Evolutionary conservation across 495 filamentous ascomycete genomes (phyloP).

Genomic region (Penicillium odoratum): DNA sequence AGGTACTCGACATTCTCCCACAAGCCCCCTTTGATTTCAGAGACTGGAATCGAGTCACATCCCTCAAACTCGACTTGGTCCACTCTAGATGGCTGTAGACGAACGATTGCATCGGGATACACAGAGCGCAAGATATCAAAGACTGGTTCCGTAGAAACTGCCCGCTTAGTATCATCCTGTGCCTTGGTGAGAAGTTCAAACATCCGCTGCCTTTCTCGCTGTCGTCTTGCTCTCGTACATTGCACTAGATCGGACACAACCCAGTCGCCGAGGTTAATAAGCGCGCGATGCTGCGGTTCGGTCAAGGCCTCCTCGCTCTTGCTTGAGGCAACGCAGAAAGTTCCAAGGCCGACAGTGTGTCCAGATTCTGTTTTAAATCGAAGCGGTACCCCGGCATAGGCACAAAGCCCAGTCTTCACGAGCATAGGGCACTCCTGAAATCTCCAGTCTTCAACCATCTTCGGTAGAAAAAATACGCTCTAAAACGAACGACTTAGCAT

Average conservation of each 20-base stretch:
- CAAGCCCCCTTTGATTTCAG: slow-evolving; percentile 9
- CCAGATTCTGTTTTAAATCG: slow-evolving; percentile 15
- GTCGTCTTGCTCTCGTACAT: slow-evolving; percentile 13
- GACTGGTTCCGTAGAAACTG: background rate
- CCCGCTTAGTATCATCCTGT: slow-evolving; percentile 2
- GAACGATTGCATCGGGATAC: slow-evolving; percentile 2
- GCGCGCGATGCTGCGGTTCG: slow-evolving; percentile 16
- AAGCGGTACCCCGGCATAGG: slow-evolving; percentile 20
- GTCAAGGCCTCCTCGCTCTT: slow-evolving; percentile 15
- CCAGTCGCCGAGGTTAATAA: slow-evolving; percentile 20
- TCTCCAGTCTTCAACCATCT: slow-evolving; percentile 21
- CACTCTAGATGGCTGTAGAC: slow-evolving; percentile 6
- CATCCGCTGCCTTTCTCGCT: slow-evolving; percentile 16
- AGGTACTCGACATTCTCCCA: slow-evolving; percentile 21
- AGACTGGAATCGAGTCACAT: slow-evolving; percentile 2
- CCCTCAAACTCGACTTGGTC: slow-evolving; percentile 14
- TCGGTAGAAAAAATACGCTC: slow-evolving; percentile 17
- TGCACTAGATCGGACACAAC: slow-evolving; percentile 20
- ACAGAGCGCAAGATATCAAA: background rate
- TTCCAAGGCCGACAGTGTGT: slow-evolving; percentile 16
- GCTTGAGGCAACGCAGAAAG: slow-evolving; percentile 17
- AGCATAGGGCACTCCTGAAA: slow-evolving; percentile 14
- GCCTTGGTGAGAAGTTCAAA: slow-evolving; percentile 10
- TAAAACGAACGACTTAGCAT: slow-evolving; percentile 6
- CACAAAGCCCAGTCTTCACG: slow-evolving; percentile 10